Evolutionary conservation across 2,329 filamentous ascomycete species (phyloP), one percentile per base, ranked within the genome.

Genomic region (Stemphylium lycopersici): DNA sequence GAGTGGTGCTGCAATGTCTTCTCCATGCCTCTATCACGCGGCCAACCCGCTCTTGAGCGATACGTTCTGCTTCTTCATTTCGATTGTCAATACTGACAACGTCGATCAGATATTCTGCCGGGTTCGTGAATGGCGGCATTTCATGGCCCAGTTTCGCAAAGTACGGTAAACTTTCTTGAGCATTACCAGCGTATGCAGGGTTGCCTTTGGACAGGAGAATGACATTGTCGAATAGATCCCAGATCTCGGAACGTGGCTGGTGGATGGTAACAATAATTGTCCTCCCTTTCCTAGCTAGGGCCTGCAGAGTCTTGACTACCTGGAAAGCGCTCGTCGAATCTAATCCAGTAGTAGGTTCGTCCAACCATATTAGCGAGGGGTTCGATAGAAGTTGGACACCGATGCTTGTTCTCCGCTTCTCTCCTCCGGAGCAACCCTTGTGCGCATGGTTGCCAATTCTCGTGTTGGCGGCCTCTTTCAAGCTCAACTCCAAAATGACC

Each of bases 381-480:
- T 92, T 93, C 4, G 88, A 86, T n/a, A 93, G 78, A 51, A 93
- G 79, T 72, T 92, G 90, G 4, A 93, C 89, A 2, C 89, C 90
- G 42, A 93, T 90, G 58, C 88, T 91, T 0, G 88, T 88, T 29
- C 90, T 79, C 57, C 90, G 80, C 77, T 91, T 92, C 71, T 93
- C 90, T 3, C 90, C 90, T 0, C 90, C 90, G 40, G 88, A 91
- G 65, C 90, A 92, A 0, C 89, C 90, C 40, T 89, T 87, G 64
- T 91, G 87, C 45, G 84, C 82, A 51, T 83, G 84, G 62, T 87
- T 88, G 1, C 90, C 90, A 47, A 93, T 89, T 7, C 86, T 79
- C 0, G 90, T 93, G 59, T 91, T 78, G 20, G 89, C 89, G 53
- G 90, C 91, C 61, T 92, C 89, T 69, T 91, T 91, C 36, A 93